phyloP scores from a whole-genome alignment of 2,329 filamentous ascomycete species.

The Calonectria pseudoturangicola region DNA sequence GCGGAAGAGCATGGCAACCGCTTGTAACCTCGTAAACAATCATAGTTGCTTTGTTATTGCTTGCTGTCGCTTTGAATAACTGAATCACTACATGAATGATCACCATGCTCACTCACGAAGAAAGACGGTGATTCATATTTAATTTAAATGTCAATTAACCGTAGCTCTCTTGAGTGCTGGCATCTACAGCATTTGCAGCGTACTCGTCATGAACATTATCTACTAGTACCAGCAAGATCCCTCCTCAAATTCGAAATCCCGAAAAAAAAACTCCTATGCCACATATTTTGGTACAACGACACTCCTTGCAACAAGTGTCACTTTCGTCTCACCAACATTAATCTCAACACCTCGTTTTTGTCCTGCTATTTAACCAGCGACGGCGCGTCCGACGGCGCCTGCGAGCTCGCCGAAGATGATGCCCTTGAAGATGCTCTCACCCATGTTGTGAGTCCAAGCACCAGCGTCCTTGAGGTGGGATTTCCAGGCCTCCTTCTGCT shows the following conservation, averaged over 20 bases:
- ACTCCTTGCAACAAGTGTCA: conserved; percentile 4
- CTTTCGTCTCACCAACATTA: background rate
- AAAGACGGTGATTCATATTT: background rate
- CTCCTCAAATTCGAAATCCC: conserved; percentile 15
- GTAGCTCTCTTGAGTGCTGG: conserved; percentile 13
- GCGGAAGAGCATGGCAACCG: no score
- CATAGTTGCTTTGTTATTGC: background rate
- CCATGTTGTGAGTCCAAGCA: conserved; percentile 86
- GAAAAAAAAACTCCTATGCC: conserved; percentile 28
- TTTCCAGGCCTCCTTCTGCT: conserved; percentile 82
- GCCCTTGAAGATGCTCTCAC: conserved; percentile 84
- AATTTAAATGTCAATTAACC: background rate
- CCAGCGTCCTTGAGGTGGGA: conserved; percentile 80
- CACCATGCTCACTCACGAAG: background rate
- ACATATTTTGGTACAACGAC: conserved; percentile 32
- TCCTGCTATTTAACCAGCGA: conserved; percentile 61
- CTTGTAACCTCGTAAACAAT: no score
- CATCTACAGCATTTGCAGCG: conserved; percentile 21
- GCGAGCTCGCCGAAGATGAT: conserved; percentile 85
- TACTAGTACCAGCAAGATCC: conserved; percentile 22
- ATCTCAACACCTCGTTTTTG: background rate
- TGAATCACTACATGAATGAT: background rate
- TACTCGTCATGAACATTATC: conserved; percentile 32
- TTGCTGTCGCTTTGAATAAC: background rate
- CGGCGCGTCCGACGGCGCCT: conserved; percentile 74